Evolutionary conservation across 495 filamentous ascomycete species (phyloP), one percentile per base, ranked within the genome.

Genomic region (Aspergillus ostianus): DNA sequence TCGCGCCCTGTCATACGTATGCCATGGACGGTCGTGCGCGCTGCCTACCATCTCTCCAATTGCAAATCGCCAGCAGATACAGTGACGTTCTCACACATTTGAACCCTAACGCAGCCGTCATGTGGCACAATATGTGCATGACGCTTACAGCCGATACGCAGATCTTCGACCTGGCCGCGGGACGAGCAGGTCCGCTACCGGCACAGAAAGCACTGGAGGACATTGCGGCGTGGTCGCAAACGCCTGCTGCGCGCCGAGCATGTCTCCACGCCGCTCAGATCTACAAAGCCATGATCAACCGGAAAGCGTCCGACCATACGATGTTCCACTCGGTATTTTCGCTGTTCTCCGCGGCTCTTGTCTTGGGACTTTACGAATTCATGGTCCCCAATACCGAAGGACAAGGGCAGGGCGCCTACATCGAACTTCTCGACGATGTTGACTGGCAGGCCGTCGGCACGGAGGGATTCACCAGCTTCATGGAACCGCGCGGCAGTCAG

Each of bases 51-150:
- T 67, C 68, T 1, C 68, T 80, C 3, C 73, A 76, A 56, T 60
- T 73, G 2, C 71, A 84, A 59, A 65, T 80, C 20, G 61, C 77
- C 53, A 67, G 67, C 50, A 62, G 65, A 51, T 77, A 79, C 58
- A 61, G 77, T 60, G 65, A 79, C 55, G 59, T 74, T 27, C 70
- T 84, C 32, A 63, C 77, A 47, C 67, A 63, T 15, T 64, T 79
- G 27, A 78, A 76, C 53, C 74, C 78, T 6, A 83, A 82, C 49
- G 74, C 76, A 15, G 59, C 75, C 5, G 63, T 81, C 32, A 71
- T 78, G 60, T 83, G 80, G 80, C 80, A 83, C 56, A 73, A 79
- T 48, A 79, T 80, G 65, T 81, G 79, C 59, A 81, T 83, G 75
- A 79, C 73, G 63, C 70, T 83, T 13, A 77, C 77, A 0, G 76